Conservation (phyloP, 2,329 filamentous ascomycete species). For the Colletotrichum cuscutae region DNA sequence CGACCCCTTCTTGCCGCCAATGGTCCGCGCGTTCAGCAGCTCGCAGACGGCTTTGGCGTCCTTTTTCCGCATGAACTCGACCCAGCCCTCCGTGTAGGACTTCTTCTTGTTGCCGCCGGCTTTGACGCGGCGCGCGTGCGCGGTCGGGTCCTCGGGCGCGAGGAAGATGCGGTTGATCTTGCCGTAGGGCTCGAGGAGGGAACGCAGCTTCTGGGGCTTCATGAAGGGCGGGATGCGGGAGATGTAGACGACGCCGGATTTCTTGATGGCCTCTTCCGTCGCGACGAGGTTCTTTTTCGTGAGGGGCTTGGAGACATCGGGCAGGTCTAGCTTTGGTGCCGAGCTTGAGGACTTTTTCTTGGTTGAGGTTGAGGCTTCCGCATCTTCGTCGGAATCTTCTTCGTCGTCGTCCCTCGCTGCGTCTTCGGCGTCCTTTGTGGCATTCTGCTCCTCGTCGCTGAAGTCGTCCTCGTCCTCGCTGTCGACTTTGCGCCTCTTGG, state of each 20-base stretch:
- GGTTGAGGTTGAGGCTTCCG: slow-evolving; percentile 37
- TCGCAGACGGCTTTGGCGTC: slow-evolving; percentile 83
- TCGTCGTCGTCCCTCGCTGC: slow-evolving; percentile 42
- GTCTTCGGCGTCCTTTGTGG: slow-evolving; percentile 46
- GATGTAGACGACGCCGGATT: slow-evolving; percentile 84
- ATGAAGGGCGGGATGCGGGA: slow-evolving; percentile 89
- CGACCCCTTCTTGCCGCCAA: slow-evolving; percentile 85
- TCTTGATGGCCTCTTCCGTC: slow-evolving; percentile 72
- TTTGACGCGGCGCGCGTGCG: slow-evolving; percentile 73
- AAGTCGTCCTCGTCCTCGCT: slow-evolving; percentile 52
- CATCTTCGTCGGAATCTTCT: not conserved
- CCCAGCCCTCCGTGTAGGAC: slow-evolving; percentile 86
- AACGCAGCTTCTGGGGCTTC: slow-evolving; percentile 82
- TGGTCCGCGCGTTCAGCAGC: slow-evolving; percentile 79
- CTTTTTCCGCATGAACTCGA: slow-evolving; percentile 81
- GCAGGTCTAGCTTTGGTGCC: slow-evolving; percentile 43
- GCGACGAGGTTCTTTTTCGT: slow-evolving; percentile 75
- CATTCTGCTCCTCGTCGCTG: slow-evolving; percentile 49
- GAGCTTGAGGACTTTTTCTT: slow-evolving; percentile 40
- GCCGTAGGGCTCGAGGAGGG: slow-evolving; percentile 80
- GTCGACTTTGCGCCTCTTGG: slow-evolving; percentile 73
- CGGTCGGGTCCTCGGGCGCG: slow-evolving; percentile 76
- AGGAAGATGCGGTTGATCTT: slow-evolving; percentile 82
- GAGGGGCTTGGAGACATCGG: slow-evolving; percentile 64
- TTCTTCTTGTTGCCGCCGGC: slow-evolving; percentile 86